A percentile compares a stretch with the other conserved stretches of the same genome.
Evolutionary conservation across 75 land plant species (phyloP).

Genomic region (Pinus tabuliformis): DNA sequence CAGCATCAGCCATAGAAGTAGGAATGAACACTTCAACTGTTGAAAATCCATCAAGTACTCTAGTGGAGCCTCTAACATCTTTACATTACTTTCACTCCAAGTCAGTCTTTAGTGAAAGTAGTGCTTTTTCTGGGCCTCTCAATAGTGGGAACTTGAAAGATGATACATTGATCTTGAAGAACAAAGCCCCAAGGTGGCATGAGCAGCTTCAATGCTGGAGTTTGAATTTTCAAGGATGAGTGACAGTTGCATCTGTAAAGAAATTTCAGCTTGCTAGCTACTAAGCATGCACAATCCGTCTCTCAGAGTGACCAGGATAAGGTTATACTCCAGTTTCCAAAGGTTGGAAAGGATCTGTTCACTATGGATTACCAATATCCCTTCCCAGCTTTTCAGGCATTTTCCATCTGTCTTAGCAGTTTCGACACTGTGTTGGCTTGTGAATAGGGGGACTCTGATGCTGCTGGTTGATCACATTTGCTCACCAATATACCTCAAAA

Average conservation of each 20-base stretch:
- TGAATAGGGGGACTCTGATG: slow-evolving; percentile 32
- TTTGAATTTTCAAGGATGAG: slow-evolving; percentile 88
- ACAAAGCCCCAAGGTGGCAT: slow-evolving; percentile 98
- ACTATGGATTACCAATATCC: slow-evolving; percentile 90
- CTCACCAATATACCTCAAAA: too few relatives aligned
- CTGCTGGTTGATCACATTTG: too few relatives aligned
- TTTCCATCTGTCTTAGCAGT: slow-evolving; percentile 92
- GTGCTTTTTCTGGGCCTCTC: slow-evolving; percentile 20
- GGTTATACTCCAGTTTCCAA: slow-evolving; percentile 82
- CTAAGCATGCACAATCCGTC: slow-evolving; percentile 27
- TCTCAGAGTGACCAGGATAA: slow-evolving; percentile 56
- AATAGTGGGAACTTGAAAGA: slow-evolving; percentile 21
- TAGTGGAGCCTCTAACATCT: slow-evolving; percentile 33
- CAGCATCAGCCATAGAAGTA: slow-evolving; percentile 44
- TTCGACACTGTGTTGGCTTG: slow-evolving; percentile 95
- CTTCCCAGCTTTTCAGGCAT: slow-evolving; percentile 86
- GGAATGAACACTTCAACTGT: slow-evolving; percentile 37
- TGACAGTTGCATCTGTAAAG: slow-evolving; percentile 94
- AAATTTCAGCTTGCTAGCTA: slow-evolving; percentile 80
- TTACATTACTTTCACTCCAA: slow-evolving; percentile 51
- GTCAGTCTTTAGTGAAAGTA: slow-evolving; percentile 33
- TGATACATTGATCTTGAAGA: slow-evolving; percentile 59
- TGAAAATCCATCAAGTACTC: slow-evolving; percentile 25
- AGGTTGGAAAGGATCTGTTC: slow-evolving; percentile 78
- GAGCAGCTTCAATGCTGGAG: slow-evolving; percentile 99